Base-by-base conservation (phyloP, 805 yeast genomes). In the Saturnispora halmiae region DNA sequence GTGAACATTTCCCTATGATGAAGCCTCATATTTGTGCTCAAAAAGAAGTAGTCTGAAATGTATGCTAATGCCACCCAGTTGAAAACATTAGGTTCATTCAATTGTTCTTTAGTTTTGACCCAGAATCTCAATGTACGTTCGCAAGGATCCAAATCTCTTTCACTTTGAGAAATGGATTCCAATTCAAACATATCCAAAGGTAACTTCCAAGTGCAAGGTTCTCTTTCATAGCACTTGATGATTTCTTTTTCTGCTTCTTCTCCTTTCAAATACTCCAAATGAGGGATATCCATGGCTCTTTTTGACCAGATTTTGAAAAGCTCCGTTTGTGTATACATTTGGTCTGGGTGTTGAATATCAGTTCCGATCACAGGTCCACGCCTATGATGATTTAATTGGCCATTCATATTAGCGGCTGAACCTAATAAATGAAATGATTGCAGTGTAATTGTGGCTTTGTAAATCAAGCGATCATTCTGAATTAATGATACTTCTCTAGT, bases 61-160 rank as follows among this genome's bases (percentile, higher is more conserved):
- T 74, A 74, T 2, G 79, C 78, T 35, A 78, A 53, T 0, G 79
- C 79, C 7, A 70, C 76, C 56, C 72, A 77, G 45, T 73, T 57
- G 53, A 65, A 72, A 18, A 67, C 35, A n/a, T 44, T 20, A 10
- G 56, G 56, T 45, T 55, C 47, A 13, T 38, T 25, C 2, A 58
- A 30, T 8, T 31, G 28, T 11, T 49, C 54, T 36, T 59, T 60
- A 4, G 56, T 47, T 38, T 53, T 52, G 9, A 56, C 58, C 62
- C 63, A 56, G 38, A 59, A 61, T 29, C 62, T 42, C 29, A 61
- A 32, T 2, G 48, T 44, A 35, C 64, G 45, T 2, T 59, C 63
- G 18, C 50, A 41, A 3, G 55, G 43, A 8, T 34, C 29, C 4
- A 19, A 9, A 0, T 41, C 14, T 18, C 29, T 36, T 38, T 60